Evolutionary conservation across 1,139 yeast species (phyloP).

Genomic region (Saccharomyces hybrid): DNA sequence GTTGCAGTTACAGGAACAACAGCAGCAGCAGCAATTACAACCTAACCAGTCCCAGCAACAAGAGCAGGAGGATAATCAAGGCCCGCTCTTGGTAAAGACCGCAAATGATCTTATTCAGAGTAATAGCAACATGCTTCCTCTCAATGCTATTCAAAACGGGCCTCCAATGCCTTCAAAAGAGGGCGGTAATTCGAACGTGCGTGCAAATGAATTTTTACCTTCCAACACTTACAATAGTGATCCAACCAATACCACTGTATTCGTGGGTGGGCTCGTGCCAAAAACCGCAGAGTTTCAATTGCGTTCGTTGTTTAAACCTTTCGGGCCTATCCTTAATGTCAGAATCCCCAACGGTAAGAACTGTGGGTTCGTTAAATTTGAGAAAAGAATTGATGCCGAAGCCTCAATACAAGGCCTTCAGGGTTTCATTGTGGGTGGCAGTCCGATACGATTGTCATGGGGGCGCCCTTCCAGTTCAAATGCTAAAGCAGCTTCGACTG

Average conservation of each 20-base stretch:
- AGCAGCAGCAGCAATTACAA: slow-evolving; percentile 8
- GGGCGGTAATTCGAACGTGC: background rate
- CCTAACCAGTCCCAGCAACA: slow-evolving; percentile 4
- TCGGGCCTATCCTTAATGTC: slow-evolving; percentile 77
- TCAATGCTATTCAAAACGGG: background rate
- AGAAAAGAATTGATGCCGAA: slow-evolving; percentile 76
- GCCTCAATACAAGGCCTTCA: slow-evolving; percentile 88
- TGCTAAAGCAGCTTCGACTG: slow-evolving; percentile 10
- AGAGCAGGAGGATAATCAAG: slow-evolving; percentile 6
- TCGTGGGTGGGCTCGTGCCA: slow-evolving; percentile 80
- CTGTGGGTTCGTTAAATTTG: slow-evolving; percentile 86
- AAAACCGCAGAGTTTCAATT: slow-evolving; percentile 72
- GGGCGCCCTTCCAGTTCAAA: slow-evolving; percentile 43
- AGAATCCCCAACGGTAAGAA: slow-evolving; percentile 90
- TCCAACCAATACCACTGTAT: slow-evolving; percentile 86
- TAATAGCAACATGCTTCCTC: slow-evolving; percentile 1
- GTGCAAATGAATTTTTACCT: background rate
- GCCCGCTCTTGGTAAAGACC: slow-evolving; percentile 11
- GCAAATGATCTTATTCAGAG: slow-evolving; percentile 12
- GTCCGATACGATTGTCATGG: slow-evolving; percentile 83
- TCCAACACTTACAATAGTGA: slow-evolving; percentile 38
- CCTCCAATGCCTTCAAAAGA: background rate
- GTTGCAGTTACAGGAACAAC: slow-evolving; percentile 13
- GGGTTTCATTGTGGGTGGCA: slow-evolving; percentile 83
- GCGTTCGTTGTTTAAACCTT: slow-evolving; percentile 67